Percentiles rank a stretch among this genome's conserved stretches.
phyloP scores from a whole-genome alignment of 768 basidiomycete species.

The Kwoniella shandongensis region DNA sequence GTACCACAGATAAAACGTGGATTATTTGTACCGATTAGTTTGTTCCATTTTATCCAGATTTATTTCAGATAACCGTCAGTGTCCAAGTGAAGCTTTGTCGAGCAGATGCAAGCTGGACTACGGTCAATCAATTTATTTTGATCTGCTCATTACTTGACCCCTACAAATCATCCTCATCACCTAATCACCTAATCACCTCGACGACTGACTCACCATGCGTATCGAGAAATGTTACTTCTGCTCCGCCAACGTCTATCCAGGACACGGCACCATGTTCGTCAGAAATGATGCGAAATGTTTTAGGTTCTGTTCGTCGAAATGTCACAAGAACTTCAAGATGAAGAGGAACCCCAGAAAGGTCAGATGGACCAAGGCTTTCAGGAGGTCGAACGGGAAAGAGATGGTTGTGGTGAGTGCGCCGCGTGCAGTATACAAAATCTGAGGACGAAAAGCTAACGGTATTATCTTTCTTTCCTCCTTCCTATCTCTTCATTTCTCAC shows the following conservation, averaged over 20 bases:
- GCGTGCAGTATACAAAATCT: constrained; percentile 86
- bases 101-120: too few species aligned
- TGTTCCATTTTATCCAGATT: constrained; percentile 11
- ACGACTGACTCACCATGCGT: constrained; percentile 64
- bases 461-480: background rate
- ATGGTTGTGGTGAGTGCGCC: constrained; percentile 85
- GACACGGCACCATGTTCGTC: constrained; percentile 94
- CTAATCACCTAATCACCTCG: background rate
- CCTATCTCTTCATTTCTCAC: background rate
- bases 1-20: too few species aligned
- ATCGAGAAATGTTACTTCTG: constrained; percentile 99
- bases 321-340: constrained; percentile 99
- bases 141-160: too few species aligned
- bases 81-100: too few species aligned
- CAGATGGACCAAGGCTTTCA: constrained; percentile 98
- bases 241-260: constrained; percentile 93
- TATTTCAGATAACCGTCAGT: background rate
- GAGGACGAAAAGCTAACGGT: constrained; percentile 82
- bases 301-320: constrained; percentile 98
- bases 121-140: constrained; percentile 1
- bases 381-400: constrained; percentile 97
- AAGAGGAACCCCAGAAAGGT: constrained; percentile 99
- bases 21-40: background rate
- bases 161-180: background rate
- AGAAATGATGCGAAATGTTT: constrained; percentile 98